Conservation (phyloP, 768 basidiomycete genomes). For the Coprinellus micaceus region DNA sequence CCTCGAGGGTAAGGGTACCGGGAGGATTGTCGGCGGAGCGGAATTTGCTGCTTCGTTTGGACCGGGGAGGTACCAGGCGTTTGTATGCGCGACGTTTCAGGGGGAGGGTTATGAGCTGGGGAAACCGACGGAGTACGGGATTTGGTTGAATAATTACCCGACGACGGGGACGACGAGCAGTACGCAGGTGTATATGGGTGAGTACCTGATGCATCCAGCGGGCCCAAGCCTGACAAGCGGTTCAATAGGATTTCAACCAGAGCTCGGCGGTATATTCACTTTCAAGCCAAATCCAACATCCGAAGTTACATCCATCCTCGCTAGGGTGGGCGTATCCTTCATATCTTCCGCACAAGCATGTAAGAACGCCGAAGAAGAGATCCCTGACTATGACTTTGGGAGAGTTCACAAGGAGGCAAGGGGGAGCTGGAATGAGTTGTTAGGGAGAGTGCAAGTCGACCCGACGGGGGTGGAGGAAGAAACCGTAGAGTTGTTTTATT, state of each 20-base stretch:
- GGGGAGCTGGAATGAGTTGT: conserved; percentile 54
- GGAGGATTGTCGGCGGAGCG: conserved; percentile 46
- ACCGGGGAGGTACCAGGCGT: conserved; percentile 52
- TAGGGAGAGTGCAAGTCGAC: conserved; percentile 53
- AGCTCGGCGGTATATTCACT: conserved; percentile 51
- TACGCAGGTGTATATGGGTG: conserved; percentile 48
- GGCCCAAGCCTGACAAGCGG: too few species aligned
- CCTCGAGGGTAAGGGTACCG: conserved; percentile 42
- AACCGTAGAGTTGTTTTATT: conserved; percentile 54
- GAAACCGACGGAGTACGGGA: conserved; percentile 52
- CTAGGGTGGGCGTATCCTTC: conserved; percentile 62
- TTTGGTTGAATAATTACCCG: conserved; percentile 49
- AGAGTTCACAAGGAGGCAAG: conserved; percentile 39
- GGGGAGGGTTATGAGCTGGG: conserved; percentile 46
- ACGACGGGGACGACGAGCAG: conserved; percentile 42
- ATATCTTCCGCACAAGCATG: conserved; percentile 61
- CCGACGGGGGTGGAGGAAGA: conserved; percentile 44
- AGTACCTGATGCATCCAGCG: conserved; percentile 3
- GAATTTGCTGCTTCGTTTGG: conserved; percentile 57
- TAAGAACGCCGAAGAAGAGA: conserved; percentile 56
- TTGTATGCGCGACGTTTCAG: conserved; percentile 59
- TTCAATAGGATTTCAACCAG: conserved; percentile 44
- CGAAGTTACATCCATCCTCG: conserved; percentile 43
- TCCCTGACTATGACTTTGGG: conserved; percentile 55
- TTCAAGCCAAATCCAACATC: conserved; percentile 41